Conservation (phyloP, 2,329 filamentous ascomycete species). For the Pseudopyrenochaeta lycopersici region DNA sequence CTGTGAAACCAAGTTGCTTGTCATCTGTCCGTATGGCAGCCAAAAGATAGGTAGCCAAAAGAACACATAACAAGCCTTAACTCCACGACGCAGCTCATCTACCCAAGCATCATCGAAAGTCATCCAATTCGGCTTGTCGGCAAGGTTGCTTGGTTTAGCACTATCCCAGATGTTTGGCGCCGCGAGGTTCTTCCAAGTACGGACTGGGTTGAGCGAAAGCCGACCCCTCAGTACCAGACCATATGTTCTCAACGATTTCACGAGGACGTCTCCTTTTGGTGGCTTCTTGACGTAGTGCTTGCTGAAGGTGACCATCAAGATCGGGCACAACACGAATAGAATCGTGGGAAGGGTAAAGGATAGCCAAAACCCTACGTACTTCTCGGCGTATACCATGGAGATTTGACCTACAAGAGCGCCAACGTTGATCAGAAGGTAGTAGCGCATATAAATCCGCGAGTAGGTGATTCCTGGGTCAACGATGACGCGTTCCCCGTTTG, state of each 20-base stretch:
- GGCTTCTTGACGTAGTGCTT: constrained; percentile 56
- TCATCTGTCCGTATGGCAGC: constrained; percentile 73
- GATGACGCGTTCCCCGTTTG: constrained; percentile 70
- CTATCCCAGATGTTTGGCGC: constrained; percentile 50
- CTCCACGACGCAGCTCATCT: constrained; percentile 55
- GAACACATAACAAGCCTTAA: constrained; percentile 42
- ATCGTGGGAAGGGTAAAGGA: constrained; percentile 72
- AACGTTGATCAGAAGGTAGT: constrained; percentile 76
- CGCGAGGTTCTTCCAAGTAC: constrained; percentile 59
- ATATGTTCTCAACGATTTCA: constrained; percentile 70
- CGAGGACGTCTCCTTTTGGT: constrained; percentile 75
- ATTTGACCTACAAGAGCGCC: constrained; percentile 70
- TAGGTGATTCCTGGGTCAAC: constrained; percentile 73
- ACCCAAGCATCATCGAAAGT: constrained; percentile 84
- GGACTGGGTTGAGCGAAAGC: constrained; percentile 67
- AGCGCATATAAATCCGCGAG: constrained; percentile 72
- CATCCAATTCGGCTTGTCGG: constrained; percentile 73
- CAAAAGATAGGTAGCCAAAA: constrained; percentile 59
- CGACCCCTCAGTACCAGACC: constrained; percentile 67
- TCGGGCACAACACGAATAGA: constrained; percentile 68
- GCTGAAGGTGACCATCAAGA: constrained; percentile 56
- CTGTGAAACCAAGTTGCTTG: constrained; percentile 65
- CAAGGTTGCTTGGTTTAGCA: constrained; percentile 69
- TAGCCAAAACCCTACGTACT: constrained; percentile 78
- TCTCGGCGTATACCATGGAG: constrained; percentile 76